A percentile compares a stretch with the other conserved stretches of the same genome.
These are phyloP conservation scores for Picea abies DNA, from an alignment of 83 land plant species.

Conservation along the genomic window DNA sequence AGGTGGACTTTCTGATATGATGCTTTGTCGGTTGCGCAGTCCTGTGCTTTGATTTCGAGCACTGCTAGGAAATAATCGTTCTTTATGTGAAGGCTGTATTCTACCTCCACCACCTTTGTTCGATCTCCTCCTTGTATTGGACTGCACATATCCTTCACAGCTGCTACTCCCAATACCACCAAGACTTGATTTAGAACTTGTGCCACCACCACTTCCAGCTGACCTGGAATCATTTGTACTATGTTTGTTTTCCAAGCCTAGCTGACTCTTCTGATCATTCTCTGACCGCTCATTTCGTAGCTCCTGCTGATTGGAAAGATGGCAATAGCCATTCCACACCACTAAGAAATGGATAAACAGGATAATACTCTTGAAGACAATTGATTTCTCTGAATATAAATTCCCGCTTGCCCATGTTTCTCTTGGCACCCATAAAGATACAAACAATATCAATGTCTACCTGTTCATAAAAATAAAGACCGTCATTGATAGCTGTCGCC, in stretches of 20 bases:
- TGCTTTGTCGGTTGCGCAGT: constrained; percentile 38
- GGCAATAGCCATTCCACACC: neutral
- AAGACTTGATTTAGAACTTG: constrained; percentile 34
- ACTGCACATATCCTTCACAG: constrained; percentile 42
- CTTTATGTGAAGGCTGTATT: constrained; percentile 46
- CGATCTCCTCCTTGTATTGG: constrained; percentile 51
- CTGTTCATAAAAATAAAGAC: constrained; percentile 97
- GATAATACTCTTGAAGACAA: neutral
- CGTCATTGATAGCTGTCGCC: constrained; percentile 88
- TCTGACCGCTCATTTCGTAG: constrained; percentile 13
- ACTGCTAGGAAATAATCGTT: constrained; percentile 76
- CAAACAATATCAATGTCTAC: constrained; percentile 32
- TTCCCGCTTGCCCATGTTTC: neutral
- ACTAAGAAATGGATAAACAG: constrained; percentile 4
- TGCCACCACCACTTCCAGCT: constrained; percentile 17
- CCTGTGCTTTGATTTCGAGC: constrained; percentile 49
- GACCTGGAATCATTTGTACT: constrained; percentile 22
- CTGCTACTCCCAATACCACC: constrained; percentile 29
- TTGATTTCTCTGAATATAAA: neutral
- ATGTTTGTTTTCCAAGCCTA: constrained; percentile 47
- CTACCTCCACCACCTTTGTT: constrained; percentile 32
- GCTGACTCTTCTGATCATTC: constrained; percentile 13
- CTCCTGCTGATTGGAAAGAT: constrained; percentile 24
- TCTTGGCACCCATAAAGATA: neutral
- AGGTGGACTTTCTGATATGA: constrained; percentile 88